Evolutionary conservation across 2,329 filamentous ascomycete species (phyloP).

Genomic region (Fusarium ambrosium): DNA sequence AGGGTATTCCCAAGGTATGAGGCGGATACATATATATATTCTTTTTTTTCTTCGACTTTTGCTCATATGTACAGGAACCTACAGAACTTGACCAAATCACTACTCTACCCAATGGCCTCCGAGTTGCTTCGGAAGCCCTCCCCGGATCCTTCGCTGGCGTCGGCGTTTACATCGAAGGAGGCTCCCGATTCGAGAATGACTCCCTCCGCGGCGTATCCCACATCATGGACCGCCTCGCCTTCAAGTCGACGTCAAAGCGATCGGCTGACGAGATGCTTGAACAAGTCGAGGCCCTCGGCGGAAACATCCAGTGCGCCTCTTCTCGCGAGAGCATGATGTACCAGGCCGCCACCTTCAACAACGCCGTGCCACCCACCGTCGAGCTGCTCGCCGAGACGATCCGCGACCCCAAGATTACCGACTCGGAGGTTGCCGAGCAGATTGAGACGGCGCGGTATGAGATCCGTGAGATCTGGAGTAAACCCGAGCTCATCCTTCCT

Average conservation of each 20-base stretch:
- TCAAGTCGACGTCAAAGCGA: constrained; percentile 84
- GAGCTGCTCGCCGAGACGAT: constrained; percentile 94
- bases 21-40: neutral
- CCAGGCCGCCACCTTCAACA: constrained; percentile 97
- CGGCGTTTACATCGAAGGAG: constrained; percentile 95
- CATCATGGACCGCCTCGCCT: constrained; percentile 94
- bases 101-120: constrained; percentile 90
- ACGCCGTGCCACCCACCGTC: constrained; percentile 84
- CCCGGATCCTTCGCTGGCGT: constrained; percentile 96
- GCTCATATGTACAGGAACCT: constrained; percentile 70
- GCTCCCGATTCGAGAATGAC: constrained; percentile 92
- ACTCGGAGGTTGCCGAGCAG: constrained; percentile 88
- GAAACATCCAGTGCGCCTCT: constrained; percentile 97
- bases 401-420: constrained; percentile 84
- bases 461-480: constrained; percentile 97
- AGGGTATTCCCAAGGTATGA: constrained; percentile 54
- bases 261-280: constrained; percentile 89
- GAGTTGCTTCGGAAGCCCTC: constrained; percentile 93
- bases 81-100: constrained; percentile 90
- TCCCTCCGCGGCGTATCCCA: constrained; percentile 91
- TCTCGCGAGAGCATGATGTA: constrained; percentile 98
- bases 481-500: constrained; percentile 94
- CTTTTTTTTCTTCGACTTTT: neutral
- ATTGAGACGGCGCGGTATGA: constrained; percentile 94
- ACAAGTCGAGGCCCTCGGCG: constrained; percentile 87